These are phyloP conservation scores for Spatholobus suberectus DNA, from an alignment of 306 rosid genomes.

Conservation along the genomic window DNA sequence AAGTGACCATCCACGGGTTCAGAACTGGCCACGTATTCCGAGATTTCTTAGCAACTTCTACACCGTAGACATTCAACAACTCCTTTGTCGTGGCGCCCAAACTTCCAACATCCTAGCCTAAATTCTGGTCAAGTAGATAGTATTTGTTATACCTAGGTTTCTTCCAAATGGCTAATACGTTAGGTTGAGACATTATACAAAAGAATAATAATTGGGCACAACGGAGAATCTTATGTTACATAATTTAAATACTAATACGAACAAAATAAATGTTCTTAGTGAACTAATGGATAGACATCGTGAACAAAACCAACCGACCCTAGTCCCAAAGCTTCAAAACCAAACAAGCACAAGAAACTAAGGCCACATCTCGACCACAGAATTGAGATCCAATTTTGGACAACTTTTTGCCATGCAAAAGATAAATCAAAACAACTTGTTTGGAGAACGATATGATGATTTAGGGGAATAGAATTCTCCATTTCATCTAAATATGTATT, in stretches of 20 bases:
- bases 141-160: neutral
- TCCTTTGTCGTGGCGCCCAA: neutral
- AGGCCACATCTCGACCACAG: too few relatives aligned
- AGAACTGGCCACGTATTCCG: neutral
- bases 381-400: neutral
- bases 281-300: neutral
- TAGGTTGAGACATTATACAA: neutral
- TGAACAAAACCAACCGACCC: neutral
- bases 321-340: neutral
- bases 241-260: neutral
- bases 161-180: neutral
- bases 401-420: slow-evolving; percentile 12
- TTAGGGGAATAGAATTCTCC: slow-evolving; percentile 46
- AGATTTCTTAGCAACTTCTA: slow-evolving; percentile 12
- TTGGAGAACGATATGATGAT: slow-evolving; percentile 43
- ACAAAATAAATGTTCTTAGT: neutral
- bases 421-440: slow-evolving; percentile 12
- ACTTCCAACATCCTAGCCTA: neutral
- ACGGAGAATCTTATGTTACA: slow-evolving; percentile 28
- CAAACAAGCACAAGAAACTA: neutral
- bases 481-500: slow-evolving; percentile 53
- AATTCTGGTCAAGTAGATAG: slow-evolving; percentile 2
- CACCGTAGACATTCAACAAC: neutral
- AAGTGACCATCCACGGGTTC: neutral
- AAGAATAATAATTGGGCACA: neutral